Evolutionary conservation across 1,284 basidiomycete genomes (phyloP).

Genomic region (Tylopilus orsonianus): DNA sequence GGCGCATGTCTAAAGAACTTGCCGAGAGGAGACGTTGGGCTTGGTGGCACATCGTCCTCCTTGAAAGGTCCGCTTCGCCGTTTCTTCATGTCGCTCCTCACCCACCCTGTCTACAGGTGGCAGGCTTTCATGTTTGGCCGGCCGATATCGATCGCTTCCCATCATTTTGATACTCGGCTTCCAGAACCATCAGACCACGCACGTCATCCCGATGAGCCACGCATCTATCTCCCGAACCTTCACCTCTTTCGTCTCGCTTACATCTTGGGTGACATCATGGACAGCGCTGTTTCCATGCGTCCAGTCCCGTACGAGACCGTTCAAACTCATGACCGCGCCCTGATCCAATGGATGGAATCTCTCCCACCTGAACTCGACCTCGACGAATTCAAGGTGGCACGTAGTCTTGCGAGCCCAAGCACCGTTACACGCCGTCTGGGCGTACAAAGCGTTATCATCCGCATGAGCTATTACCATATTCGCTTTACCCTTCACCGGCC

Average conservation of each 20-base stretch:
- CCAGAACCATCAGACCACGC: constrained; percentile 63
- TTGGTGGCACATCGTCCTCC: constrained; percentile 80
- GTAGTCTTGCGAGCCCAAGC: constrained; percentile 61
- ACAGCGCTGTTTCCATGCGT: constrained; percentile 74
- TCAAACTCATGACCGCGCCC: constrained; percentile 64
- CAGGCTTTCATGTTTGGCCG: constrained; percentile 84
- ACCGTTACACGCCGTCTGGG: constrained; percentile 58
- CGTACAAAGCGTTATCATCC: constrained; percentile 75
- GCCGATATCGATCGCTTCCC: constrained; percentile 67
- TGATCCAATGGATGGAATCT: constrained; percentile 70
- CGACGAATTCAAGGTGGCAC: constrained; percentile 70
- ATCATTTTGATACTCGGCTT: constrained; percentile 77
- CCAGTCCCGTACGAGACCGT: constrained; percentile 72
- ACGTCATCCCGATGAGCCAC: constrained; percentile 54
- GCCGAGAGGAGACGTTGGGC: constrained; percentile 79
- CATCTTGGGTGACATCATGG: constrained; percentile 78
- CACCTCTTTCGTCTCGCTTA: constrained; percentile 73
- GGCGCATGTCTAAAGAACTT: constrained; percentile 61
- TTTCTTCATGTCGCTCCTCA: constrained; percentile 8
- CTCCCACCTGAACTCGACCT: constrained; percentile 70
- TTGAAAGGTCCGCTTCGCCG: constrained; percentile 58
- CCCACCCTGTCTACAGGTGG: constrained; percentile 51
- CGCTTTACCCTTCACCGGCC: constrained; percentile 80
- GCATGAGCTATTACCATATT: constrained; percentile 73
- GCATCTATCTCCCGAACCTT: constrained; percentile 69